Base-by-base conservation (phyloP, 495 filamentous ascomycete genomes). In the Trichoderma virens region DNA sequence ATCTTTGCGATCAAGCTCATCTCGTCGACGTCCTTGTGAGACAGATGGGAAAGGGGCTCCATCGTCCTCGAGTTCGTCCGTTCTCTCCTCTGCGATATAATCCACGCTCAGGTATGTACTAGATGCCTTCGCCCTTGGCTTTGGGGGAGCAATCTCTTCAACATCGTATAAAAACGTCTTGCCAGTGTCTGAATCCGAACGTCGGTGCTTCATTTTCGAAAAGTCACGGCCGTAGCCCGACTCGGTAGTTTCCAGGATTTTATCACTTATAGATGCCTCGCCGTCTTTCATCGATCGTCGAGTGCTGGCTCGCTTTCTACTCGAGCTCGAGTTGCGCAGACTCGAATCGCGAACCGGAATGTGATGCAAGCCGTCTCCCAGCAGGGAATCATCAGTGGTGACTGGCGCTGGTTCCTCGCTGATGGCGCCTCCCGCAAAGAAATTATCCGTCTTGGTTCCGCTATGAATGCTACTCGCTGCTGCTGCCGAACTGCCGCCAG, bases 271-370 rank as follows among this genome's bases (percentile, higher is more conserved):
- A 43, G 65, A 62, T 13, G 56, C 51, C 1, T 79, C 78, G 65
- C 72, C 73, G 38, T 78, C 76, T n/a, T 73, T 73, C 69, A 69
- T 77, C 16, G 77, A 72, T 11, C 61, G 70, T 62, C 74, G 71
- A 13, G 71, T 72, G 1, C 78, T 79, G 0, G 77, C 75, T 64
- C 78, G 66, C 70, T 73, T 80, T 20, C 70, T 70, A 63, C 65
- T 74, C 7, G 70, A 66, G 13, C 75, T 73, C 1, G 78, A 80
- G 66, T 88, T 88, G 45, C 87, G 78, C 43, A 90, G 70, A 7
- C 87, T 90, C 1, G 88, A 90, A 60, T 90, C 87, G 62, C 88
- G 79, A 4, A 82, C 78, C 5, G 88, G 88, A 59, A 91, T 89
- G 11, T 81, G 73, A 66, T 72, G 81, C 60, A 75, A 73, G 43